Base-by-base conservation (phyloP, 2,329 filamentous ascomycete species). In the Hypocreales sp. region DNA sequence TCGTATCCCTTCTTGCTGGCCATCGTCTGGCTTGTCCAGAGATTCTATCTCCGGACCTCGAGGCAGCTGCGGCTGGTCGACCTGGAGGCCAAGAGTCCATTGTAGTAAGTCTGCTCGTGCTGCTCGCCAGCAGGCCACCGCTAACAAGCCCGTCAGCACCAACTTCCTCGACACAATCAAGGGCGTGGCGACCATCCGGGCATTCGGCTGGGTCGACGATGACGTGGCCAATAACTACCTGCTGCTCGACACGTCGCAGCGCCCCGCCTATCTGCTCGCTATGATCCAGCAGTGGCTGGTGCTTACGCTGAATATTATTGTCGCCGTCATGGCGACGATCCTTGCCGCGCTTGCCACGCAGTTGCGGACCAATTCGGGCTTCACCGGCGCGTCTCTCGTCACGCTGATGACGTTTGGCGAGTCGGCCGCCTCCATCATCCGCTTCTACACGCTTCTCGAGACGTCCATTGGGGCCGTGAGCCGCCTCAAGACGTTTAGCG, bases 271-370 rank as follows among this genome's bases (percentile, higher is more conserved):
- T 35, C 48, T 67, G 1, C 47, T 70, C 6, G 61, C 53, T 27
- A 57, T 55, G 19, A 53, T 66, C 9, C 67, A 71, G 38, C 53
- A 60, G 19, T 71, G 66, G 66, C 44, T 67, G 0, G 53, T 45
- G 0, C 38, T 67, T 1, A 57, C 62, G 2, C 38, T 67, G 4
- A 57, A 61, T 29, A 37, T 64, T 7, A 44, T 62, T 3, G 55
- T 62, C 2, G 52, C 56, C 1, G 51, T 38, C 3, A 48, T 64
- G 15, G 56, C 58, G 1, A 48, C 55, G 1, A 34, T 60, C 4
- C 35, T 64, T 3, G 53, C 64, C 9, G 43, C 53, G 7, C 39
- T 64, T 2, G 53, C 57, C 1, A 51, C 61, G 1, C 16, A 26
- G 18, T 12, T 35, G 12, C 27, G 27, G 22, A 23, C 24, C 9